phyloP scores from a whole-genome alignment of 176 grass and related monocot species.

The Hordeum vulgare region MorexV3_pseudomolecules_assembly NC_058522.1:555071105-555071604 shows the following conservation, averaged over 20 bases:
- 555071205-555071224: slow-evolving; percentile 91
- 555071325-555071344: not conserved
- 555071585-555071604: slow-evolving; percentile 99
- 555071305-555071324: slow-evolving; percentile 26
- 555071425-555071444: slow-evolving; percentile 93
- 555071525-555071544: slow-evolving; percentile 98
- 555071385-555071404: not conserved
- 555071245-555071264: slow-evolving; percentile 97
- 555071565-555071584: slow-evolving; percentile 97
- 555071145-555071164: slow-evolving; percentile 60
- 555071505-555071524: slow-evolving; percentile 89
- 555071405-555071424: not conserved
- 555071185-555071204: slow-evolving; percentile 88
- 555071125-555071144: slow-evolving; percentile 69
- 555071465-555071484: slow-evolving; percentile 93
- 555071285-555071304: slow-evolving; percentile 60
- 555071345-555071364: slow-evolving; percentile 11
- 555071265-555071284: slow-evolving; percentile 97
- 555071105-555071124: slow-evolving; percentile 83
- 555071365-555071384: not conserved
- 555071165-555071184: slow-evolving; percentile 62
- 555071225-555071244: slow-evolving; percentile 97
- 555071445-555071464: slow-evolving; percentile 97
- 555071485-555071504: slow-evolving; percentile 94
- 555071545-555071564: slow-evolving; percentile 97